phyloP scores from a whole-genome alignment of 495 filamentous ascomycete species.

The Rhypophila decipiens region DNA sequence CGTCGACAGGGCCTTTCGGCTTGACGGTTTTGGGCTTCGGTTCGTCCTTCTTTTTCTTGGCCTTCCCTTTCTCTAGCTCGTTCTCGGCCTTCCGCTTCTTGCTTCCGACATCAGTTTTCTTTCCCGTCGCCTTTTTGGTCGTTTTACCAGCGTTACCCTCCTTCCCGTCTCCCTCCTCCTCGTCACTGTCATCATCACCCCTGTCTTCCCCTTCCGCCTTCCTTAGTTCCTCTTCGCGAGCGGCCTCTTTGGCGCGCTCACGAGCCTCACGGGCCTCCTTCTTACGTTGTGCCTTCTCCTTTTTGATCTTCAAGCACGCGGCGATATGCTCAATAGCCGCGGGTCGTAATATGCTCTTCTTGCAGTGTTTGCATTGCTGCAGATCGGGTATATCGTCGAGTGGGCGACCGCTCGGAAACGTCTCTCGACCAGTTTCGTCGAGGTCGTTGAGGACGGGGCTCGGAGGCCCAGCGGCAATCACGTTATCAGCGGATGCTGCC shows the following conservation, averaged over 20 bases:
- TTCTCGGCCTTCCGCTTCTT: slow-evolving; percentile 93
- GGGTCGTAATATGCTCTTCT: slow-evolving; percentile 60
- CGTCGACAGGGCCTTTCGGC: slow-evolving; percentile 91
- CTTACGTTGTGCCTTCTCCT: slow-evolving; percentile 67
- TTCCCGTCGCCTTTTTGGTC: slow-evolving; percentile 64
- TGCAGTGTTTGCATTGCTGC: slow-evolving; percentile 77
- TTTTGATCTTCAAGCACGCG: slow-evolving; percentile 66
- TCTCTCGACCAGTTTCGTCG: slow-evolving; percentile 59
- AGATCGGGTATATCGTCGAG: slow-evolving; percentile 61
- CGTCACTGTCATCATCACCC: slow-evolving; percentile 72
- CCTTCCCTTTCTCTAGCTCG: slow-evolving; percentile 65
- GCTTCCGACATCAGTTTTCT: slow-evolving; percentile 49
- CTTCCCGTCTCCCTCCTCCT: slow-evolving; percentile 33
- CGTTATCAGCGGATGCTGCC: slow-evolving; percentile 32
- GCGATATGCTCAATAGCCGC: slow-evolving; percentile 60
- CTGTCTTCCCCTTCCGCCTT: slow-evolving; percentile 41
- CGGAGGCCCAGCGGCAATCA: slow-evolving; percentile 42
- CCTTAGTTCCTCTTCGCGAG: slow-evolving; percentile 48
- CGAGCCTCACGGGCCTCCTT: slow-evolving; percentile 72
- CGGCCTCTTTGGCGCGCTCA: slow-evolving; percentile 56
- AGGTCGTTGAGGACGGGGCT: slow-evolving; percentile 63
- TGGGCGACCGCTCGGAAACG: slow-evolving; percentile 68
- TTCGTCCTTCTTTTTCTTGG: slow-evolving; percentile 96
- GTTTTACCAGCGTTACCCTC: slow-evolving; percentile 42
- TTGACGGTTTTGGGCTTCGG: slow-evolving; percentile 83